Base-by-base conservation (phyloP, 1,284 basidiomycete genomes). In the Sanguinoderma infundibulare region DNA sequence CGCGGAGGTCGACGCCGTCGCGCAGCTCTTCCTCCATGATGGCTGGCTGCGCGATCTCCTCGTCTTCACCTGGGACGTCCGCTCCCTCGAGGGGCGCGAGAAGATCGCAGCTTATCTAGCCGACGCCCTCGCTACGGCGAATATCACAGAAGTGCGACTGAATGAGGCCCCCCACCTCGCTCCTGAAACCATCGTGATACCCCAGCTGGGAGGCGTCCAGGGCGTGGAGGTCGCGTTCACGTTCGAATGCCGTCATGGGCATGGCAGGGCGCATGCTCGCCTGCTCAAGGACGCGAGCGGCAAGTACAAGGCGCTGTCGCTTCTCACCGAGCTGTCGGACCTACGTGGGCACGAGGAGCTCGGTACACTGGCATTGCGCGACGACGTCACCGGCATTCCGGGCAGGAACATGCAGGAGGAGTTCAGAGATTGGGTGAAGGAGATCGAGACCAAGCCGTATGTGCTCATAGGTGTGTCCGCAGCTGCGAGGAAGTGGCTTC, bases 41-140 rank as follows among this genome's bases (percentile, higher is more conserved):
- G 79, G 81, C 2, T 79, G 77, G 71, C 83, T 83, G 81, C 77
- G 85, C 28, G 87, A 89, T 70, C 77, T 86, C 62, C 78, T 88
- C n/a, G 77, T 85, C 0, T 76, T 88, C 51, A 86, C 86, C 5
- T 89, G 85, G 85, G 81, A 86, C 67, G 81, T 87, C 61, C 83
- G 87, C 36, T 84, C 86, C 0, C 83, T 88, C 67, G 75, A 77
- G 55, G 80, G 82, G 7, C 58, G 64, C 7, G 53, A 73, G 3
- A 69, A 71, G 54, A 82, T 89, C 64, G 67, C 65, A 0, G 66
- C 71, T 32, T 83, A 85, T 71, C 74, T 86, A 22, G 51, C 58
- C 1, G 78, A 81, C 63, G 65, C 65, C 7, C 69, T 78, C 5
- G 32, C 62, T 4, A 6, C 46, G 3, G 67, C 70, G 9, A 51